A percentile compares a stretch with the other conserved stretches of the same genome.
These are phyloP conservation scores for Myotisia sp. DNA, from an alignment of 2,329 filamentous ascomycete genomes.

Conservation along the genomic window DNA sequence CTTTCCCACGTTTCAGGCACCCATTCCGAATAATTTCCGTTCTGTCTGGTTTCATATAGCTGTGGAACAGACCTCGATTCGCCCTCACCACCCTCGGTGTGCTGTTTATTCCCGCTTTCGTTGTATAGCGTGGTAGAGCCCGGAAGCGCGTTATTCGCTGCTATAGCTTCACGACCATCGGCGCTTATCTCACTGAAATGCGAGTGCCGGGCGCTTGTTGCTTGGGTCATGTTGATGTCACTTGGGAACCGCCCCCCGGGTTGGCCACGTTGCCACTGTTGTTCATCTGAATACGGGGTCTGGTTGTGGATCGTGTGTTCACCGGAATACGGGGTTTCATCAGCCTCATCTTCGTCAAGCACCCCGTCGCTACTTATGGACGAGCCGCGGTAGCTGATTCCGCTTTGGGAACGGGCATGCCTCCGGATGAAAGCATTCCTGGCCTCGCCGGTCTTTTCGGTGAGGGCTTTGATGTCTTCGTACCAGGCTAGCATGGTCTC, in stretches of 20 bases:
- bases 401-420: slow-evolving; percentile 65
- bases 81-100: background rate
- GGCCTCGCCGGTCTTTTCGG: slow-evolving; percentile 76
- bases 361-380: slow-evolving; percentile 62
- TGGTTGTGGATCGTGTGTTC: slow-evolving; percentile 31
- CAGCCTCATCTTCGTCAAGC: slow-evolving; percentile 60
- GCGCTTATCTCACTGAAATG: slow-evolving; percentile 47
- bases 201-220: slow-evolving; percentile 52
- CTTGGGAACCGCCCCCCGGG: slow-evolving; percentile 95
- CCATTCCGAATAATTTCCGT: slow-evolving; percentile 3
- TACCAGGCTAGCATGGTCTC: slow-evolving; percentile 98
- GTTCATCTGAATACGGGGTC: slow-evolving; percentile 24
- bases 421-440: slow-evolving; percentile 73
- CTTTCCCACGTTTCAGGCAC: too few relatives aligned
- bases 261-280: slow-evolving; percentile 53
- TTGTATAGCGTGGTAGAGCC: background rate
- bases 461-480: slow-evolving; percentile 79
- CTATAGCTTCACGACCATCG: slow-evolving; percentile 1
- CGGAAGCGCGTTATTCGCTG: background rate
- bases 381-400: slow-evolving; percentile 41
- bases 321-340: slow-evolving; percentile 50
- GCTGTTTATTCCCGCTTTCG: background rate
- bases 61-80: background rate
- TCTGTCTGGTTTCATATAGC: slow-evolving; percentile 1
- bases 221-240: slow-evolving; percentile 72